phyloP scores from a whole-genome alignment of 345 rosid genomes.

The Syzygium oleosum region DNA sequence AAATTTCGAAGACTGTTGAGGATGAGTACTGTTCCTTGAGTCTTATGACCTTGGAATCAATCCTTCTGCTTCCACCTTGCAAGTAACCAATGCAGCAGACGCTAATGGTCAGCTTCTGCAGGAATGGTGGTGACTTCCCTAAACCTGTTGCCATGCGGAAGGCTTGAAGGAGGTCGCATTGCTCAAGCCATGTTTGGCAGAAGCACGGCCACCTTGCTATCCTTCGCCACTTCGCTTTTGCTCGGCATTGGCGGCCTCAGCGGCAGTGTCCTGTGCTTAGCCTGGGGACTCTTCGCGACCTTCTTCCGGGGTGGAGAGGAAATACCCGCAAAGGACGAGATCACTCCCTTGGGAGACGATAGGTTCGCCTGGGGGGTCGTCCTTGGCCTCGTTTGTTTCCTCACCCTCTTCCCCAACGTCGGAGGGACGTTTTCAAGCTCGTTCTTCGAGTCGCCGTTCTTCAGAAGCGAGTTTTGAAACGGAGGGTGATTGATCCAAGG shows the following conservation, averaged over 20 bases:
- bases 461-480: slow-evolving; percentile 51
- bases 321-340: slow-evolving; percentile 80
- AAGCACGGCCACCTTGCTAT: slow-evolving; percentile 60
- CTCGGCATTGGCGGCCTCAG: slow-evolving; percentile 76
- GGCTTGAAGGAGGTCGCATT: slow-evolving; percentile 93
- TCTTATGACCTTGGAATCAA: neutral
- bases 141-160: slow-evolving; percentile 89
- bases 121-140: slow-evolving; percentile 95
- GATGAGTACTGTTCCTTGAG: neutral
- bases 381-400: slow-evolving; percentile 83
- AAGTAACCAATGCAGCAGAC: neutral
- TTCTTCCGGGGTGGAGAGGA: slow-evolving; percentile 95
- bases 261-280: slow-evolving; percentile 81
- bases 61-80: neutral
- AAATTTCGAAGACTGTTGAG: neutral
- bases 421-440: slow-evolving; percentile 88
- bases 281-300: slow-evolving; percentile 90
- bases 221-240: slow-evolving; percentile 68
- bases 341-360: slow-evolving; percentile 58
- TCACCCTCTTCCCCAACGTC: slow-evolving; percentile 81
- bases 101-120: slow-evolving; percentile 6
- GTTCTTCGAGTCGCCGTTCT: slow-evolving; percentile 64
- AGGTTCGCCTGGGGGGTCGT: slow-evolving; percentile 79
- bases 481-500: neutral
- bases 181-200: slow-evolving; percentile 94